Evolutionary conservation across 2,329 filamentous ascomycete genomes (phyloP), one percentile per base, ranked within the genome.

Genomic region (Golovinomyces cichoracearum): DNA sequence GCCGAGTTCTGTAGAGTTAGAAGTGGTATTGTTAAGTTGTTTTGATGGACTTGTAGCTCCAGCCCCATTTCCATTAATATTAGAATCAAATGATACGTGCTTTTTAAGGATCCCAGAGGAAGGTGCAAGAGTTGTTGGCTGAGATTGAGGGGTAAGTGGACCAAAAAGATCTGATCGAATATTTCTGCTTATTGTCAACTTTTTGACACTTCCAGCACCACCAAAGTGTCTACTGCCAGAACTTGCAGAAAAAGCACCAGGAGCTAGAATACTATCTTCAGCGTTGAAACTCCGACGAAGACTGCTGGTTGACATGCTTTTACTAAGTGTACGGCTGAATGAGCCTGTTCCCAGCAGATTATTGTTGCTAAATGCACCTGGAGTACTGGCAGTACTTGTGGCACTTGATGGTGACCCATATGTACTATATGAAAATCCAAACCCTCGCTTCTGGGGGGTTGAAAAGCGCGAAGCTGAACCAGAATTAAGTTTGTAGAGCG

Each of bases 351-450:
- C 71, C 17, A 80, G 63, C 31, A 86, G 63, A 58, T 76, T 85
- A 58, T 77, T 85, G 58, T 74, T 75, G 22, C 74, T 73, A 47
- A 80, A 65, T 17, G 69, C 70, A 33, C 74, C 76, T 4, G 83
- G 80, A 61, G 78, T 83, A 40, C 73, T 68, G 33, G 68, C 71
- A 59, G 78, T 74, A 60, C 79, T 76, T 4, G 80, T 73, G 21
- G 73, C 73, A 55, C 76, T 83, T 50, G 69, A 76, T 5, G 88
- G 85, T 1, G 81, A 86, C 41, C 83, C 84, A 57, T 93, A 93
- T 2, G 79, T 85, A 54, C 85, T 93, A 64, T 94, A 94, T 1
- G 81, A 85, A 62, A 94, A 93, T 2, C 88, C 88, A 60, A 83
- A 94, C 49, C 80, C 83, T 50, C 80, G 74, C 65, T 84, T 88